Conservation (phyloP, 495 filamentous ascomycete species). For the Evernia prunastri region DNA sequence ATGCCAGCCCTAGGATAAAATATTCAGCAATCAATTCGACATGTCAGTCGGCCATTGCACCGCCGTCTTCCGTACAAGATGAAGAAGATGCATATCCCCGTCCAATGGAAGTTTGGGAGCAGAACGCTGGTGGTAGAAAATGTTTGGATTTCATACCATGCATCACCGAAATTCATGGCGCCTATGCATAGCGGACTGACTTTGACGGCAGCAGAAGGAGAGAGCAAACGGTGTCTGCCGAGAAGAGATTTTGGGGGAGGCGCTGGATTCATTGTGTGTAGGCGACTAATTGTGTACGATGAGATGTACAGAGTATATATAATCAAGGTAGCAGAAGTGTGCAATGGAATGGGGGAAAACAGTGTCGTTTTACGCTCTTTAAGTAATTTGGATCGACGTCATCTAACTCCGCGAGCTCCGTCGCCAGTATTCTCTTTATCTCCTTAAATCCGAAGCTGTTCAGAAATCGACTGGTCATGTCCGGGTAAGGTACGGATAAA, state of each 20-base stretch:
- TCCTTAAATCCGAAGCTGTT: not conserved
- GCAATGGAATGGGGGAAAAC: not conserved
- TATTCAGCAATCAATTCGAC: not conserved
- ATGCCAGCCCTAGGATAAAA: slow-evolving; percentile 30
- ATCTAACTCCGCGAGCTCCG: no score
- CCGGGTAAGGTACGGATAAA: not conserved
- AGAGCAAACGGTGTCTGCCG: slow-evolving; percentile 52
- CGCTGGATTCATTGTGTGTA: slow-evolving; percentile 24
- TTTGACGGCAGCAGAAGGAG: slow-evolving; percentile 50
- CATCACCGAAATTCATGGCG: slow-evolving; percentile 55
- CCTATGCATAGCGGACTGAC: slow-evolving; percentile 59
- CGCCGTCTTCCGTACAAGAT: not conserved
- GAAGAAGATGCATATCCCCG: not conserved
- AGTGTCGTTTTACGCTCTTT: no score
- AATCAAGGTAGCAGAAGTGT: not conserved
- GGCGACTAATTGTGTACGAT: not conserved
- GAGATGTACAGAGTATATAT: not conserved
- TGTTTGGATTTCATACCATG: slow-evolving; percentile 36
- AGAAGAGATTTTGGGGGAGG: slow-evolving; percentile 42
- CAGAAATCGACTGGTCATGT: not conserved
- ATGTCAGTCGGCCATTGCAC: not conserved
- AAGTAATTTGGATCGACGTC: no score
- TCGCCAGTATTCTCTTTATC: no score
- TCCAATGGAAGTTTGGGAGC: not conserved
- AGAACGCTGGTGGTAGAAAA: not conserved